Evolutionary conservation across 192 early-diverging fungal genomes (phyloP).

Genomic region (Backusella tuberculispora): DNA sequence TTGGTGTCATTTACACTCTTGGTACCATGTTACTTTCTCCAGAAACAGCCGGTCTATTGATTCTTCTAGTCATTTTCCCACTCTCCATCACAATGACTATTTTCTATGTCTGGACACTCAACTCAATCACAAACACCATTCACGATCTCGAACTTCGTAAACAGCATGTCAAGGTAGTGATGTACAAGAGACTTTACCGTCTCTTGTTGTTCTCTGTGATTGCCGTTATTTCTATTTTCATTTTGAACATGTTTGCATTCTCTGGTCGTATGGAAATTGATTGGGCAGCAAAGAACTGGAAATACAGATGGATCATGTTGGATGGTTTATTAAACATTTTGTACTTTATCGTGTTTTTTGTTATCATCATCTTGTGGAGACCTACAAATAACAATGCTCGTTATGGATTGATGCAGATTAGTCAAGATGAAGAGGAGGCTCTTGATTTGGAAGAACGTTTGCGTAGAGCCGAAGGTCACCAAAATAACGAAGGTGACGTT

Average conservation of each 20-base stretch:
- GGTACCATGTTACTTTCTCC: conserved; percentile 76
- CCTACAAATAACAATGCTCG: conserved; percentile 91
- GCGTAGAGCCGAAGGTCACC: conserved; percentile 47
- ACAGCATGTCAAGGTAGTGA: conserved; percentile 88
- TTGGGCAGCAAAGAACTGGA: conserved; percentile 82
- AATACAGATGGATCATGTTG: conserved; percentile 87
- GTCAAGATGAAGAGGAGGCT: conserved; percentile 71
- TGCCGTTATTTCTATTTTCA: conserved; percentile 77
- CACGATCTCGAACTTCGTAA: conserved; percentile 73
- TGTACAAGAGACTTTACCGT: conserved; percentile 86
- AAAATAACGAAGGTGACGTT: conserved; percentile 45
- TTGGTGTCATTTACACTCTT: conserved; percentile 85
- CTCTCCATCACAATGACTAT: conserved; percentile 87
- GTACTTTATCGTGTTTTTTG: conserved; percentile 78
- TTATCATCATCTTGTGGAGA: conserved; percentile 89
- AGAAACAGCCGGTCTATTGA: conserved; percentile 68
- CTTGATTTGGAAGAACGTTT: conserved; percentile 66
- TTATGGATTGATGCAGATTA: conserved; percentile 87
- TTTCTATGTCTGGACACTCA: conserved; percentile 95
- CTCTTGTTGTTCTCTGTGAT: conserved; percentile 78
- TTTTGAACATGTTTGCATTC: conserved; percentile 82
- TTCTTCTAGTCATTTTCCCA: conserved; percentile 85
- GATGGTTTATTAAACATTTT: conserved; percentile 93
- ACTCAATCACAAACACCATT: conserved; percentile 80
- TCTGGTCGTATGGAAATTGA: conserved; percentile 59